Evolutionary conservation across 306 rosid genomes (phyloP).

Genomic region (Rosa chinensis): DNA sequence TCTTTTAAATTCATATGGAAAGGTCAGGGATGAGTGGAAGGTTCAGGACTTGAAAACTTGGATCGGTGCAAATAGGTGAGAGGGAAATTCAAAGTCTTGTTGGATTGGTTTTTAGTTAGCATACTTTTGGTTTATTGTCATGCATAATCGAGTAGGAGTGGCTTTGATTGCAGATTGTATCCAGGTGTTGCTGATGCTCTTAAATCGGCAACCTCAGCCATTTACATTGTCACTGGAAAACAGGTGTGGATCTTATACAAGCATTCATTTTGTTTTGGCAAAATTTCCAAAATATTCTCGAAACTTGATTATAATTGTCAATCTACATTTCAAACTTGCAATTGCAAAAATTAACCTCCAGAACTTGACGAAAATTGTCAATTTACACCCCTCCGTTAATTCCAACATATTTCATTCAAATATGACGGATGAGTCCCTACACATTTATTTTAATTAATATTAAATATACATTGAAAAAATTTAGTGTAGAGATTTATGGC

Average conservation of each 20-base stretch:
- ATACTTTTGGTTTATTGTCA: not conserved
- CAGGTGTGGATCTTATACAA: constrained; percentile 46
- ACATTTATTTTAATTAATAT: no score
- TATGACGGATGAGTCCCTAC: no score
- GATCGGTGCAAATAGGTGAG: constrained; percentile 75
- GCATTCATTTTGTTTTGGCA: not conserved
- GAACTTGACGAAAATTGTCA: no score
- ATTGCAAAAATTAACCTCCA: no score
- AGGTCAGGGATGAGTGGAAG: constrained; percentile 89
- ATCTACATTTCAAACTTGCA: no score
- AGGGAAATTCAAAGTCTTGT: constrained; percentile 7
- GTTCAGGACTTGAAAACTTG: constrained; percentile 66
- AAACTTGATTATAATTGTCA: no score
- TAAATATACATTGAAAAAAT: no score
- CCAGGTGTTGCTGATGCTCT: constrained; percentile 80
- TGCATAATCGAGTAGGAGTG: constrained; percentile 9
- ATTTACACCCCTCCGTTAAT: no score
- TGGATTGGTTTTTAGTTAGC: not conserved
- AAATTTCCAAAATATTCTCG: no score
- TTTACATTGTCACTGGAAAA: constrained; percentile 81
- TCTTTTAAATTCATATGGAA: constrained; percentile 57
- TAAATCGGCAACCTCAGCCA: constrained; percentile 68
- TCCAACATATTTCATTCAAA: no score
- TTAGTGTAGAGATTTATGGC: no score
- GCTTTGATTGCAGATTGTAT: constrained; percentile 52